Conservation (phyloP, 371 early-diverging fungal genomes). For the Mucor piriformis region DNA sequence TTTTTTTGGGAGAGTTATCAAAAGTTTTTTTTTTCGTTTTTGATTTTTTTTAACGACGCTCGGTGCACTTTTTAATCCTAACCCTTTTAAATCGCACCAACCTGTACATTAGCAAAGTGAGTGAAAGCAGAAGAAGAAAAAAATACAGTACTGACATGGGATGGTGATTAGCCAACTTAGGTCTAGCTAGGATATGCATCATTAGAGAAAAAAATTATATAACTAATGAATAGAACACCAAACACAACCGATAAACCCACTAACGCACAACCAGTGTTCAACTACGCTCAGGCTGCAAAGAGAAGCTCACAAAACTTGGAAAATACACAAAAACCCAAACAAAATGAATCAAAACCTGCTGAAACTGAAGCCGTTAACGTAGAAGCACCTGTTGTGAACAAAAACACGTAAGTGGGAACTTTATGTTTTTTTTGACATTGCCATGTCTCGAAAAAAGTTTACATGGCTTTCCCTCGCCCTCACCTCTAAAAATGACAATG, state of each 20-base stretch:
- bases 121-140: not conserved
- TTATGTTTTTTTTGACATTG: not conserved
- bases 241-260: conserved; percentile 34
- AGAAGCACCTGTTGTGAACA: conserved; percentile 38
- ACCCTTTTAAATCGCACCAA: conserved; percentile 20
- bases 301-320: conserved; percentile 38
- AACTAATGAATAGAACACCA: conserved; percentile 51
- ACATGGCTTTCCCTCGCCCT: too few species aligned
- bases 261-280: conserved; percentile 45
- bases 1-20: conserved; percentile 7
- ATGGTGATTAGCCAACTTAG: conserved; percentile 12
- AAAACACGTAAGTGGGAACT: conserved; percentile 22
- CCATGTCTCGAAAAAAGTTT: not conserved
- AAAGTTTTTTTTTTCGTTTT: conserved; percentile 7
- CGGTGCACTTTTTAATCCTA: conserved; percentile 22
- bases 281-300: conserved; percentile 51
- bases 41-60: conserved; percentile 13
- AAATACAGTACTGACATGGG: not conserved
- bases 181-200: conserved; percentile 45
- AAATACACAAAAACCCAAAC: conserved; percentile 16
- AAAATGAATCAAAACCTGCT: conserved; percentile 16
- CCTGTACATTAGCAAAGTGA: conserved; percentile 19
- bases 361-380: conserved; percentile 20
- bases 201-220: conserved; percentile 28
- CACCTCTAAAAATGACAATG: too few species aligned